Base-by-base conservation (phyloP, 352 stramenopile genomes). In the Phytopythium litorale region DNA sequence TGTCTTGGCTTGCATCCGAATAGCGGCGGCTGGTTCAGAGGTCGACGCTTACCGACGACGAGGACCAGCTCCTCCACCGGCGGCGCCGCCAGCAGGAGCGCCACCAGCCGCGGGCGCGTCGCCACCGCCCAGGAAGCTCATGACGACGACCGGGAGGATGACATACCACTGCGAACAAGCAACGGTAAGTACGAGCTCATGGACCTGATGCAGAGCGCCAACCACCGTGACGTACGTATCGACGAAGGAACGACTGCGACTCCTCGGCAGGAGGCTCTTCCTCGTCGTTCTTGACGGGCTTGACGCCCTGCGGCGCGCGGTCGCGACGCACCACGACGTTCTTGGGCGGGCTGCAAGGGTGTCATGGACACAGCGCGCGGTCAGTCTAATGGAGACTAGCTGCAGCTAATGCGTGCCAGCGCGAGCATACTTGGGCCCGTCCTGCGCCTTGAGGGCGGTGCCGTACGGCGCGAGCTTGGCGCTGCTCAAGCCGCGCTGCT, bases 231-330 rank as follows among this genome's bases (percentile, higher is more conserved):
- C 82, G 58, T 84, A 94, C 85, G 63, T 94, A 94, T 87, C 82
- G 83, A 63, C 85, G 83, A 60, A 94, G 65, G 72, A 94, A 88
- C 40, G 81, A 92, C 70, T 88, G 85, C 57, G 62, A 86, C 54
- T 92, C 79, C 52, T 91, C 81, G 46, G 83, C 71, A 1, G 70
- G 48, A 21, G 79, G 72, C 18, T 89, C 81, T 53, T 79, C 79
- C 18, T 91, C 83, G 46, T 89, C 82, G 54, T 59, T 76, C 51
- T 86, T 76, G 32, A 91, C 79, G 0, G 83, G 85, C 60, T 91
- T 83, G 50, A 94, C 83, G 21, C 80, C 81, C 60, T 89, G 78
- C 5, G 85, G 85, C 63, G 72, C 80, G 30, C 74, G 73, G 40
- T 91, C 81, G 45, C 81, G 76, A 67, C 84, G 87, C 46, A 76